Conservation (phyloP, 805 yeast species). For the Yamadazyma sp. region DNA sequence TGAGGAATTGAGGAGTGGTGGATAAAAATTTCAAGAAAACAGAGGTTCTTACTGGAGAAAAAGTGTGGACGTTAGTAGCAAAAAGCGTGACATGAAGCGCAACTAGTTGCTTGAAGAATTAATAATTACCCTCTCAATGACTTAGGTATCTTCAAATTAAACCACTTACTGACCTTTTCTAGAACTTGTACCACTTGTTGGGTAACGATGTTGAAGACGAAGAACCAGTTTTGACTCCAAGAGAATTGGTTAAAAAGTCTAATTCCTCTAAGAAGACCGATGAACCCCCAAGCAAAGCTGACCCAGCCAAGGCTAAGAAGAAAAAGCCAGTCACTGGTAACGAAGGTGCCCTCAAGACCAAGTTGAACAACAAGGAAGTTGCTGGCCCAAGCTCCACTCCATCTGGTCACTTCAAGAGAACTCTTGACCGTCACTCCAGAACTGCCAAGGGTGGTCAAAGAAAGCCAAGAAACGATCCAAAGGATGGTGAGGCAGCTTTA, state of each 20-base stretch:
- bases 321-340: slow-evolving; percentile 75
- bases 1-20: neutral
- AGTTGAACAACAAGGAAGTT: slow-evolving; percentile 70
- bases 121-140: no score
- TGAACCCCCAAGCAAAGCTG: slow-evolving; percentile 77
- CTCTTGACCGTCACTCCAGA: slow-evolving; percentile 84
- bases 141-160: no score
- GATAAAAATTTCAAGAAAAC: no score
- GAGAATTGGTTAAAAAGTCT: slow-evolving; percentile 76
- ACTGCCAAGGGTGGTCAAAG: slow-evolving; percentile 82
- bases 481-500: slow-evolving; percentile 59
- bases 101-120: no score
- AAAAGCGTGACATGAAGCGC: slow-evolving; percentile 1
- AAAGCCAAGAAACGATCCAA: slow-evolving; percentile 86
- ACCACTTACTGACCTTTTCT: no score
- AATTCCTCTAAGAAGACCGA: slow-evolving; percentile 87
- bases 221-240: slow-evolving; percentile 56
- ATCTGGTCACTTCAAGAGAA: slow-evolving; percentile 54
- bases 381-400: slow-evolving; percentile 55
- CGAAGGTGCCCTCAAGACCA: slow-evolving; percentile 81
- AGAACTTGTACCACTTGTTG: slow-evolving; percentile 81
- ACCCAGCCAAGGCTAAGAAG: slow-evolving; percentile 75
- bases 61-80: slow-evolving; percentile 3
- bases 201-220: slow-evolving; percentile 90
- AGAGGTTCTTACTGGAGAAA: no score